phyloP scores from a whole-genome alignment of 805 yeast species.

The Vanderwaltozyma yarrowii region DNA sequence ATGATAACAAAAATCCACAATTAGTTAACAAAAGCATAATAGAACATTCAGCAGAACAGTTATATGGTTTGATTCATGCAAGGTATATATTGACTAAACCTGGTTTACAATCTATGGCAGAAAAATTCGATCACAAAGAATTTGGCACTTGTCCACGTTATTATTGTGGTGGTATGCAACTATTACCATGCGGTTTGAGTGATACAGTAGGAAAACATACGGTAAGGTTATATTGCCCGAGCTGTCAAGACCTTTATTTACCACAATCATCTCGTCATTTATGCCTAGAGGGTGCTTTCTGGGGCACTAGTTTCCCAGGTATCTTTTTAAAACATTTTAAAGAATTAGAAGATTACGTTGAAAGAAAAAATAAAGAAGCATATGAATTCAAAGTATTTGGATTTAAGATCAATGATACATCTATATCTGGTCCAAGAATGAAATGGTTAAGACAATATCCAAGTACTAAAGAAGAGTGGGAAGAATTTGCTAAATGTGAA shows the following conservation, averaged over 20 bases:
- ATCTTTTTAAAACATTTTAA: constrained; percentile 83
- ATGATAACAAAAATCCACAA: constrained; percentile 27
- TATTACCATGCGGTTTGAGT: constrained; percentile 84
- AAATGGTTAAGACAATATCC: constrained; percentile 85
- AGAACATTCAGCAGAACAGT: constrained; percentile 82
- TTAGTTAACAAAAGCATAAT: constrained; percentile 48
- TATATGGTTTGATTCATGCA: constrained; percentile 92
- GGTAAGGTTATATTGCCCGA: constrained; percentile 86
- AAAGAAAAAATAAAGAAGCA: constrained; percentile 40
- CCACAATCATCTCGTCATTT: constrained; percentile 82
- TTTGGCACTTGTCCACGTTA: constrained; percentile 91
- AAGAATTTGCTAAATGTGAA: constrained; percentile 57
- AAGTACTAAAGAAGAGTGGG: constrained; percentile 44
- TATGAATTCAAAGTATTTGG: constrained; percentile 80
- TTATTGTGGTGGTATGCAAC: constrained; percentile 79
- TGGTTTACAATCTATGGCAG: constrained; percentile 87
- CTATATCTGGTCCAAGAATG: constrained; percentile 89
- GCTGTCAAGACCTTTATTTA: constrained; percentile 82
- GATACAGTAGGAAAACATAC: constrained; percentile 90
- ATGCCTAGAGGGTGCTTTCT: constrained; percentile 91
- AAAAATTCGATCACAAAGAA: constrained; percentile 77
- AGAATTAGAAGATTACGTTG: constrained; percentile 74
- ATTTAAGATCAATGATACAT: constrained; percentile 63
- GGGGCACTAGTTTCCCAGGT: constrained; percentile 94
- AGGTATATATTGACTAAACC: constrained; percentile 80